Conservation (phyloP, 108 stramenopile species). For the Pseudonitzschia multiseries region DNA sequence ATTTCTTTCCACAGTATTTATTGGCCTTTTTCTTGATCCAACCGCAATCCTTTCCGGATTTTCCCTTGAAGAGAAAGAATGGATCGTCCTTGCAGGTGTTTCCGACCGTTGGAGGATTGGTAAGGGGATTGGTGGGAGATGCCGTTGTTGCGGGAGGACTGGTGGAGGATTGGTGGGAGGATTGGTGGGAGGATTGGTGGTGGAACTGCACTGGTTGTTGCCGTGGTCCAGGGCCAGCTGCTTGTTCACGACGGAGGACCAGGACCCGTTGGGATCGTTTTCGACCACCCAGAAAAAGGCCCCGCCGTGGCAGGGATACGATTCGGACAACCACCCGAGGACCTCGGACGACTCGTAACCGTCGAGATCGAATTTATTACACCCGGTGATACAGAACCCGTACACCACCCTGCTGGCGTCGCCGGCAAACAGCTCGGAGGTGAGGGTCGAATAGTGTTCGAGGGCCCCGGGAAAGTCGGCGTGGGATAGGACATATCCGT, state of each 20-base stretch:
- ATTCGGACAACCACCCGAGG: conserved; percentile 26
- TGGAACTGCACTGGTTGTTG: too few species aligned
- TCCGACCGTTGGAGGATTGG: too few species aligned
- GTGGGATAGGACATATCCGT: conserved; percentile 16
- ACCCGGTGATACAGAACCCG: conserved; percentile 59
- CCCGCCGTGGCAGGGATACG: conserved; percentile 45
- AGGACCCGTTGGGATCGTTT: conserved; percentile 41
- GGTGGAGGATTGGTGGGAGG: too few species aligned
- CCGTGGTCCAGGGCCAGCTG: too few species aligned
- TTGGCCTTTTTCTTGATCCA: background rate
- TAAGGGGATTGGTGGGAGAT: too few species aligned
- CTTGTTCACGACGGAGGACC: conserved; percentile 21
- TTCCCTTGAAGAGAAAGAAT: background rate
- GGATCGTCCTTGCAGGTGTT: background rate
- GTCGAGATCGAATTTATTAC: conserved; percentile 38
- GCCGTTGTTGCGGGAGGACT: too few species aligned
- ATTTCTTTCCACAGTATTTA: background rate
- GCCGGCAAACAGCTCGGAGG: conserved; percentile 43
- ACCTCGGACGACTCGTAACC: conserved; percentile 38
- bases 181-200: too few species aligned
- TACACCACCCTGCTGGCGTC: conserved; percentile 53
- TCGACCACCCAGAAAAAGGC: conserved; percentile 59
- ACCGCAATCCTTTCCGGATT: background rate
- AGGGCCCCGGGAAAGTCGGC: conserved; percentile 20
- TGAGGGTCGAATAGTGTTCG: conserved; percentile 33